Conservation (phyloP, 208 protist species). For the Trypanosoma cruzi region DNA sequence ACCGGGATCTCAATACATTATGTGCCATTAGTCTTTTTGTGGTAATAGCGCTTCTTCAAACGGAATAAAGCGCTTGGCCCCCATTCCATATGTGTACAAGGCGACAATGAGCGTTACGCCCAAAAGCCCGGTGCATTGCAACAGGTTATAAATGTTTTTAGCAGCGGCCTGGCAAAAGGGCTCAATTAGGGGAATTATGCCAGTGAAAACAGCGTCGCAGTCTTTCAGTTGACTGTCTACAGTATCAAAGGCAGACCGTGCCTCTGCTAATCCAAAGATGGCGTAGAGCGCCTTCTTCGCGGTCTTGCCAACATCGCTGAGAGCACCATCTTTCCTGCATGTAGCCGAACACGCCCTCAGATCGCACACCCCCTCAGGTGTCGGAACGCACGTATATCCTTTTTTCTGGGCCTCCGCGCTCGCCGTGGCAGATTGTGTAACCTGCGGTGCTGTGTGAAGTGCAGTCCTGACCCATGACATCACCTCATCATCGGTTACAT, state of each 20-base stretch:
- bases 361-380: background rate
- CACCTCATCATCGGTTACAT: background rate
- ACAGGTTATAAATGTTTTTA: slow-evolving; percentile 9
- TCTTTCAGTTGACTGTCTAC: slow-evolving; percentile 5
- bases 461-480: slow-evolving; percentile 8
- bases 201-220: slow-evolving; percentile 27
- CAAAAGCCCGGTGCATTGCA: slow-evolving; percentile 32
- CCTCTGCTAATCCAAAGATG: slow-evolving; percentile 1
- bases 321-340: background rate
- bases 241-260: slow-evolving; percentile 6
- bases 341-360: slow-evolving; percentile 1
- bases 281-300: slow-evolving; percentile 12
- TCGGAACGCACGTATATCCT: slow-evolving; percentile 6
- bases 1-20: background rate
- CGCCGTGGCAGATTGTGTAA: background rate
- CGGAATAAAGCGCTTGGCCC: slow-evolving; percentile 59
- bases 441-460: slow-evolving; percentile 6
- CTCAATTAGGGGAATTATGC: slow-evolving; percentile 26
- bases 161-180: slow-evolving; percentile 21
- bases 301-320: slow-evolving; percentile 19
- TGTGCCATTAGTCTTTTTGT: slow-evolving; percentile 22
- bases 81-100: slow-evolving; percentile 36
- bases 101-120: slow-evolving; percentile 25
- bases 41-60: slow-evolving; percentile 30
- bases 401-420: slow-evolving; percentile 6